These are phyloP conservation scores for Fraxinus floribunda DNA, from an alignment of 305 asterid species.

Conservation along the genomic window DNA sequence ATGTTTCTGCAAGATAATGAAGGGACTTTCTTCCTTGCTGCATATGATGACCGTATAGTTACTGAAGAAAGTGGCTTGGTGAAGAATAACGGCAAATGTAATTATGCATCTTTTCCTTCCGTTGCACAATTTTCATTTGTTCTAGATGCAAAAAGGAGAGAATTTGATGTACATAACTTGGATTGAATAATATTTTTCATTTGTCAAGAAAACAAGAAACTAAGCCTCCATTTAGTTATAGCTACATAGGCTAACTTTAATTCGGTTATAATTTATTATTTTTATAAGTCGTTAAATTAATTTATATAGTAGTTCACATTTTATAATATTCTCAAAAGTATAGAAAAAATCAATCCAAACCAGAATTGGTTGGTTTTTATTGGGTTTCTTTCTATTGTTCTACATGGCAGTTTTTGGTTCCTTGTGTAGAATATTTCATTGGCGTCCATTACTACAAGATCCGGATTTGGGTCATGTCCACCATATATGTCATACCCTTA, in stretches of 20 bases:
- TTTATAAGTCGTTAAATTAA: not conserved
- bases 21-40: conserved; percentile 50
- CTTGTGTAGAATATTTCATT: not conserved
- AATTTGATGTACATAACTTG: not conserved
- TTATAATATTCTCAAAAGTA: not conserved
- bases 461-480: not conserved
- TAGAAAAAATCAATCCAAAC: not conserved
- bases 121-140: not conserved
- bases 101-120: not conserved
- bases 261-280: not conserved
- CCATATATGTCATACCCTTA: not conserved
- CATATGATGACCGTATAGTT: conserved; percentile 50
- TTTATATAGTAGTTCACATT: not conserved
- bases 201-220: not conserved
- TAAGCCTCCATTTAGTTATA: not conserved
- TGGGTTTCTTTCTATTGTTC: not conserved
- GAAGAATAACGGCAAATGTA: conserved; percentile 32
- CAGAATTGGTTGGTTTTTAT: not conserved
- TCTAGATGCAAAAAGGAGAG: not conserved
- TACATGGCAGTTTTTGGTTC: not conserved
- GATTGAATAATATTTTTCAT: not conserved
- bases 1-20: conserved; percentile 75
- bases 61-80: conserved; percentile 49
- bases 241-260: not conserved
- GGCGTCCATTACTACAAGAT: not conserved